Evolutionary conservation across 495 filamentous ascomycete species (phyloP), one percentile per base, ranked within the genome.

Genomic region (Chaetomium fimeti): DNA sequence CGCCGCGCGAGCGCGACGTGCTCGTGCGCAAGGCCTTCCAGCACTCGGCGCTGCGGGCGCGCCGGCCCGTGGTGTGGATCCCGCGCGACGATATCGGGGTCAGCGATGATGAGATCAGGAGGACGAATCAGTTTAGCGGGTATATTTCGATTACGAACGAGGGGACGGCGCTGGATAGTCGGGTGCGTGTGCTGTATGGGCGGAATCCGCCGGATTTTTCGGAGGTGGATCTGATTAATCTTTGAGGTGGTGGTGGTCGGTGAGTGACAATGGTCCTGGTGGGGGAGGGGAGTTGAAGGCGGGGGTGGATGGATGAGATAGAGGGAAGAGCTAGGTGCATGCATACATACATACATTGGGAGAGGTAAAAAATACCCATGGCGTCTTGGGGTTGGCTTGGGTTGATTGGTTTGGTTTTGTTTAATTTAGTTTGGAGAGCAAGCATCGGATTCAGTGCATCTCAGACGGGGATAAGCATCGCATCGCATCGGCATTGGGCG

Each of bases 71-170:
- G 13, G 85, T 98, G 52, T 98, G 94, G 94, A 93, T 98, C 52
- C 94, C 94, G 11, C 84, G 91, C 43, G 94, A 98, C 72, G 89
- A 94, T 68, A 72, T 98, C 4, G 94, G 94, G 1, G 85, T 98
- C 38, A 90, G 88, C 63, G 92, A 96, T 70, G 95, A 98, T 68
- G 94, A 98, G 75, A 85, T 98, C 22, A 82, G 78, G 70, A 79
- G 91, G 51, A 97, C 92, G 18, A 81, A 86, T 63, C 82, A 84
- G 65, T 91, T 91, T 70, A 91, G 87, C 66, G 83, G 88, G 68
- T 86, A 91, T 70, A 88, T 98, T 60, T 97, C 93, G 91, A 90
- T 97, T 71, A 93, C 88, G 69, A 98, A 97, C 76, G 88, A 94
- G 75, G 91, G 90, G 64, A 89, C 92, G 43, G 90, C 90, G 24